Evolutionary conservation across 1,284 basidiomycete genomes (phyloP).

Genomic region (Ganoderma lingzhi): DNA sequence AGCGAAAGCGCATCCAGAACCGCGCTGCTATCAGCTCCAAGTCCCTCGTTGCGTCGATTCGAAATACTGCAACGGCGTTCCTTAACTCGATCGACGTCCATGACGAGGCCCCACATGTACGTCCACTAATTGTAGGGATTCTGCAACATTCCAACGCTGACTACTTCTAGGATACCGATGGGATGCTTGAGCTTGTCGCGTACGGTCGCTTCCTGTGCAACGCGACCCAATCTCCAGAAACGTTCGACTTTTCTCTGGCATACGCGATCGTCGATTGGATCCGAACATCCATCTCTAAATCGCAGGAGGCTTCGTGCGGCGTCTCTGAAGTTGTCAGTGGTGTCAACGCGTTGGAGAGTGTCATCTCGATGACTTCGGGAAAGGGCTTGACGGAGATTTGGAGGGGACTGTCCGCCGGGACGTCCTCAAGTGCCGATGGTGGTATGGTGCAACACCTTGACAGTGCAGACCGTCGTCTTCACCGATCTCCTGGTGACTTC

Average conservation of each 20-base stretch:
- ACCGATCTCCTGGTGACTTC: constrained; percentile 1
- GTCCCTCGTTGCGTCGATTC: constrained; percentile 18
- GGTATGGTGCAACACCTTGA: constrained; percentile 15
- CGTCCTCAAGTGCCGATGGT: neutral
- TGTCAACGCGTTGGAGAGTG: constrained; percentile 4
- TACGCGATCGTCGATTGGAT: constrained; percentile 32
- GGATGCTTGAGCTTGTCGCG: constrained; percentile 15
- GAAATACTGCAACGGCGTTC: constrained; percentile 11
- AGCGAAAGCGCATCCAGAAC: constrained; percentile 16
- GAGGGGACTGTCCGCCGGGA: constrained; percentile 18
- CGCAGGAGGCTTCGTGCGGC: neutral
- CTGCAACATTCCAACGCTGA: neutral
- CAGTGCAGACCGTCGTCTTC: constrained; percentile 9
- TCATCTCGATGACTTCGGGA: constrained; percentile 32
- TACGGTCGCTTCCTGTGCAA: constrained; percentile 27
- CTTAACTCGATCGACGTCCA: constrained; percentile 4
- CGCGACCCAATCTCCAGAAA: constrained; percentile 2
- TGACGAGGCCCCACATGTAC: constrained; percentile 5
- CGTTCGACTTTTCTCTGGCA: constrained; percentile 35
- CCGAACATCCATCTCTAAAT: constrained; percentile 12
- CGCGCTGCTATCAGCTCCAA: constrained; percentile 13
- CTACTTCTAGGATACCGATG: constrained; percentile 21
- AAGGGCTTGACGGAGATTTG: constrained; percentile 33
- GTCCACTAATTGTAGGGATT: neutral
- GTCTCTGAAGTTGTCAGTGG: neutral